Evolutionary conservation across 768 basidiomycete genomes (phyloP), one percentile per base, ranked within the genome.

Genomic region (Tricholoma furcatifolium): DNA sequence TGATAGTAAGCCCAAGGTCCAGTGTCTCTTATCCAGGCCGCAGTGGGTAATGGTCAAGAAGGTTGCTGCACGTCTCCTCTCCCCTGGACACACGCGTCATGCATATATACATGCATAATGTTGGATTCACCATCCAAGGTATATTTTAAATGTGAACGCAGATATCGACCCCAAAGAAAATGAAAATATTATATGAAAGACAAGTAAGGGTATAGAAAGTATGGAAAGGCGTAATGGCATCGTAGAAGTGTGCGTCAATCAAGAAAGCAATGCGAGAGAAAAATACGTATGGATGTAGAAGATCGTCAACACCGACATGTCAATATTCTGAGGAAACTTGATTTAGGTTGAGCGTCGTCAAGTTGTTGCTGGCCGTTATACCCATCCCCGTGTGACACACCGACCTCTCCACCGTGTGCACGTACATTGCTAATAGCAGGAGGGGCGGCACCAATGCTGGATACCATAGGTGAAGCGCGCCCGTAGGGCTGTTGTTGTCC

Each of bases 391-490:
- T 82, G 81, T 48, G 84, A 79, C 54, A 80, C 77, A 40, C 88
- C 87, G 17, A 81, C 73, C 66, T 88, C 85, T 32, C 85, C 88
- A 48, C 75, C 87, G 61, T 77, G 74, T 51, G 86, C 88, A 47
- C 88, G 83, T 53, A 87, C 80, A 60, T 82, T 80, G 69, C 83
- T 89, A 56, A 91, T 68, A 30, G 87, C 87, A 23, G 86, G 87
- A 49, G 85, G 85, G 27, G 79, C 87, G 35, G 83, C 84, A 38
- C 79, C 81, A 42, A 82, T 77, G 47, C 76, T 83, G 23, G 87
- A 80, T 50, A 90, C 80, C 90, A 93, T 93, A 15, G 89, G 90
- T 36, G 90, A 91, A 24, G 82, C 79, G 47, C 88, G 82, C n/a
- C 87, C 87, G 61, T 92, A 92, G 27, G 49, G 53, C 50, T 73